These are phyloP conservation scores for Amanita brunnescens DNA, from an alignment of 768 basidiomycete genomes.

Conservation along the genomic window DNA sequence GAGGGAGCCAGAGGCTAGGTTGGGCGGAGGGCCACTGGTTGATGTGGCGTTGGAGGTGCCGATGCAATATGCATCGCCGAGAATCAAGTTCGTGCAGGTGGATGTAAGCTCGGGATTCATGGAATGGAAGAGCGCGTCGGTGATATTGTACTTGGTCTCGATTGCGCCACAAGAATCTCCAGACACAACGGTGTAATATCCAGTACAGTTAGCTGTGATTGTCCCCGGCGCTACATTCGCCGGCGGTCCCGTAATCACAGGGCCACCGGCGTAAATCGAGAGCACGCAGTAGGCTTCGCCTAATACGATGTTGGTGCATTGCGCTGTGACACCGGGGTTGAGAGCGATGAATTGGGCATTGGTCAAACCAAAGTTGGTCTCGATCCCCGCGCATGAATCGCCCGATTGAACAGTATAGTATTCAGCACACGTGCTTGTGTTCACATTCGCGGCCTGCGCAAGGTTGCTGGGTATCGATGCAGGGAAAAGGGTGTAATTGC, in stretches of 20 bases:
- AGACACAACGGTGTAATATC: slow-evolving; percentile 16
- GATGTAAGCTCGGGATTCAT: slow-evolving; percentile 14
- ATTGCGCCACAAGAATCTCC: slow-evolving; percentile 15
- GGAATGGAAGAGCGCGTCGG: slow-evolving; percentile 9
- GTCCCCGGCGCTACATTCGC: slow-evolving; percentile 1
- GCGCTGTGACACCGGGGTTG: slow-evolving; percentile 16
- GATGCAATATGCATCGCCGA: slow-evolving; percentile 17
- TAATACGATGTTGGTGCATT: slow-evolving; percentile 11
- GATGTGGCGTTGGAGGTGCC: neutral
- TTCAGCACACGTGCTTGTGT: slow-evolving; percentile 13
- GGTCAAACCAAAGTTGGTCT: slow-evolving; percentile 13
- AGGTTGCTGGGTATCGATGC: slow-evolving; percentile 12
- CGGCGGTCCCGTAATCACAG: slow-evolving; percentile 1
- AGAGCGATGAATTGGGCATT: slow-evolving; percentile 14
- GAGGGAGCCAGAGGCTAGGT: slow-evolving; percentile 12
- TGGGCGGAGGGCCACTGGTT: slow-evolving; percentile 10
- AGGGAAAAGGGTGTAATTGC: slow-evolving; percentile 15
- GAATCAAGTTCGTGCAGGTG: slow-evolving; percentile 14
- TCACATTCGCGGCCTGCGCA: slow-evolving; percentile 6
- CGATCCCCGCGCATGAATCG: slow-evolving; percentile 12
- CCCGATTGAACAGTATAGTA: slow-evolving; percentile 16
- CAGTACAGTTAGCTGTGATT: slow-evolving; percentile 8
- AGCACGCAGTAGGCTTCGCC: slow-evolving; percentile 11
- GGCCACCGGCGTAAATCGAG: slow-evolving; percentile 7
- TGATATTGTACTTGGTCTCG: slow-evolving; percentile 13